A percentile compares a stretch with the other conserved stretches of the same genome.
Evolutionary conservation across 768 basidiomycete genomes (phyloP).

Genomic region (Mycena floridula): DNA sequence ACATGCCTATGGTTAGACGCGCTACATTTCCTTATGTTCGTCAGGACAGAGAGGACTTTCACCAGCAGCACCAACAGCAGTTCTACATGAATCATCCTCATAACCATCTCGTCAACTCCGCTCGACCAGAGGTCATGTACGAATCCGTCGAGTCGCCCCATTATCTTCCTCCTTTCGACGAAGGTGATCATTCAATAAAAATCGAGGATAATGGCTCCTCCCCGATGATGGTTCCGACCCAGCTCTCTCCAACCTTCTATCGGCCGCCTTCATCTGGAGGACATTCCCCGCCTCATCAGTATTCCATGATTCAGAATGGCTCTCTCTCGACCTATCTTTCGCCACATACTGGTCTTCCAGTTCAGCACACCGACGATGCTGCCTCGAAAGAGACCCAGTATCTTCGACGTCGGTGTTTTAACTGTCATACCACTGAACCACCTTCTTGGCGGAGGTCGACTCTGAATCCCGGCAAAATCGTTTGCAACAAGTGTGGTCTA

Average conservation of each 20-base stretch:
- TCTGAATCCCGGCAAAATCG: slow-evolving; percentile 87
- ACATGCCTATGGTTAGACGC: slow-evolving; percentile 50
- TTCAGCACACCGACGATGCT: slow-evolving; percentile 88
- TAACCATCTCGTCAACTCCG: slow-evolving; percentile 23
- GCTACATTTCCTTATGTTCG: slow-evolving; percentile 75
- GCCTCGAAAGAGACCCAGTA: slow-evolving; percentile 89
- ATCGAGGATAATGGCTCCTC: too few species aligned
- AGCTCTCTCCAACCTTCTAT: slow-evolving; percentile 36
- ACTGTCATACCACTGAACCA: slow-evolving; percentile 89
- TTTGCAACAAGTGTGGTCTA: slow-evolving; percentile 90
- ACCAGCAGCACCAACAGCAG: slow-evolving; percentile 37
- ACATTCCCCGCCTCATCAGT: background rate
- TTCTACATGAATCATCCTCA: slow-evolving; percentile 24
- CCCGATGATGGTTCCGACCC: slow-evolving; percentile 59
- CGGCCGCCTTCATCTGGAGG: slow-evolving; percentile 24
- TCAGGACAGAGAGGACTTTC: slow-evolving; percentile 58
- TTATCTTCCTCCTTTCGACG: slow-evolving; percentile 33
- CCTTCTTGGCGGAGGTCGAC: slow-evolving; percentile 85
- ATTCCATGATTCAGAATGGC: slow-evolving; percentile 7
- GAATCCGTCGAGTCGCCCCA: too few species aligned
- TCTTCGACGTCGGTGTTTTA: slow-evolving; percentile 81
- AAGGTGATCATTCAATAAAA: slow-evolving; percentile 46
- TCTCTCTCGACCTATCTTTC: slow-evolving; percentile 29
- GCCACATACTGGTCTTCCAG: slow-evolving; percentile 47
- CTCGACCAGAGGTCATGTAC: too few species aligned